A percentile compares a stretch with the other conserved stretches of the same genome.
phyloP scores from a whole-genome alignment of 257 asterid species.

The Solanum peruvianum region DNA sequence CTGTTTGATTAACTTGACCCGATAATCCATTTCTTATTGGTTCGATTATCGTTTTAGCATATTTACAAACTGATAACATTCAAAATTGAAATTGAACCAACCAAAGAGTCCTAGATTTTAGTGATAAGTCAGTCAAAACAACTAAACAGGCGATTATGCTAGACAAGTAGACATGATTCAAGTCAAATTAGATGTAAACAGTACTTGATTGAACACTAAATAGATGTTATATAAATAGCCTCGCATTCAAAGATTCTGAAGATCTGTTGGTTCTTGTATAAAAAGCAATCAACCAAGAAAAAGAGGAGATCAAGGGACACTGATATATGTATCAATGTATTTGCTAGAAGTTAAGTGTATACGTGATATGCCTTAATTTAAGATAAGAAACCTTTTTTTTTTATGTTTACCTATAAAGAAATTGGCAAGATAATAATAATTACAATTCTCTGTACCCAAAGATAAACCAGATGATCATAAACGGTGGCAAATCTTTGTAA shows the following conservation, averaged over 20 bases:
- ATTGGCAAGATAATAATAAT: neutral
- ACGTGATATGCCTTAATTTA: neutral
- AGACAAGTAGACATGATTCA: neutral
- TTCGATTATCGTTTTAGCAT: neutral
- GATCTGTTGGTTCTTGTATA: neutral
- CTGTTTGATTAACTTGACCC: neutral
- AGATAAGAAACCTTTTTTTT: neutral
- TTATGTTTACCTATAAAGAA: neutral
- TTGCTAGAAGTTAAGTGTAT: neutral
- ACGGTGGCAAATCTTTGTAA: neutral
- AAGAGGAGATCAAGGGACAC: neutral
- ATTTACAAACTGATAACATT: neutral
- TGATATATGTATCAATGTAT: neutral
- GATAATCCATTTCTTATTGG: neutral
- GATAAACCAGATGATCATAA: neutral
- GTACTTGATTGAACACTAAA: neutral
- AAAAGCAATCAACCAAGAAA: neutral
- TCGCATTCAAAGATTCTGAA: neutral
- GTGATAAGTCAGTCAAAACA: neutral
- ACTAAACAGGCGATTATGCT: neutral
- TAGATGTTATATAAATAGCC: neutral
- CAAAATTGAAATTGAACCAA: neutral
- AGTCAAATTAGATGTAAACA: neutral
- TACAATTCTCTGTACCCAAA: neutral
- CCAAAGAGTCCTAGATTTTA: neutral